Evolutionary conservation across 208 protist species (phyloP).

Genomic region (Tritrichomonas musculus): DNA sequence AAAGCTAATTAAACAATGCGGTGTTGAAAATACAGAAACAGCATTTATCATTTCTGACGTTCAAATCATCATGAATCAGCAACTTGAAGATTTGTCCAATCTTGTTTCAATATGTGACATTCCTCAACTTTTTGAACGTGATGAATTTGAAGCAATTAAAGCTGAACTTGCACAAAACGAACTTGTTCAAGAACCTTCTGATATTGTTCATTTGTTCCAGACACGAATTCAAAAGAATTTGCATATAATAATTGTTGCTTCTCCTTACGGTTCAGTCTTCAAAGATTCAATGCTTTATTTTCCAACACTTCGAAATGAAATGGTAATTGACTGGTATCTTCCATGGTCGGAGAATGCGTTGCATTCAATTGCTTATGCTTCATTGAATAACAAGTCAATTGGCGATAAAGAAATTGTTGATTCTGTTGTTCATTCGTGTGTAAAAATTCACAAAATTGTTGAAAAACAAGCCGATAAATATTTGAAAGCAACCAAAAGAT

Average conservation of each 20-base stretch:
- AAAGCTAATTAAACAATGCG: constrained; percentile 56
- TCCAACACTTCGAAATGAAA: constrained; percentile 87
- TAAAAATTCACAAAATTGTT: constrained; percentile 63
- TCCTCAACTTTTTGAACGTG: constrained; percentile 81
- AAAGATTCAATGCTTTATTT: constrained; percentile 86
- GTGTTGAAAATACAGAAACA: constrained; percentile 74
- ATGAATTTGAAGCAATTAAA: constrained; percentile 64
- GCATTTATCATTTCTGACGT: constrained; percentile 85
- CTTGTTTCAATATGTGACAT: constrained; percentile 89
- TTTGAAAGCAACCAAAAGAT: constrained; percentile 77
- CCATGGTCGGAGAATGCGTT: constrained; percentile 92
- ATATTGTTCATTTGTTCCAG: constrained; percentile 84
- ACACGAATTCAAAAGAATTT: constrained; percentile 78
- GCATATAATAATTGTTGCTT: constrained; percentile 91
- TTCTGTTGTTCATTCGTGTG: constrained; percentile 41
- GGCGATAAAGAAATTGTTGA: not conserved
- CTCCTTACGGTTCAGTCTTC: constrained; percentile 82
- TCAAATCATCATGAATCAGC: constrained; percentile 79
- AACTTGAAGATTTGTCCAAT: constrained; percentile 93
- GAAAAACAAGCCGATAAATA: constrained; percentile 80
- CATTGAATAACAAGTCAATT: constrained; percentile 66
- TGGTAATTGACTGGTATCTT: constrained; percentile 94
- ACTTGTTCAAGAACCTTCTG: constrained; percentile 62
- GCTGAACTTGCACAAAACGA: constrained; percentile 54
- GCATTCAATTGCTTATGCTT: constrained; percentile 71